Conservation (phyloP, 371 early-diverging fungal species). For the Syncephalis fuscata region DNA sequence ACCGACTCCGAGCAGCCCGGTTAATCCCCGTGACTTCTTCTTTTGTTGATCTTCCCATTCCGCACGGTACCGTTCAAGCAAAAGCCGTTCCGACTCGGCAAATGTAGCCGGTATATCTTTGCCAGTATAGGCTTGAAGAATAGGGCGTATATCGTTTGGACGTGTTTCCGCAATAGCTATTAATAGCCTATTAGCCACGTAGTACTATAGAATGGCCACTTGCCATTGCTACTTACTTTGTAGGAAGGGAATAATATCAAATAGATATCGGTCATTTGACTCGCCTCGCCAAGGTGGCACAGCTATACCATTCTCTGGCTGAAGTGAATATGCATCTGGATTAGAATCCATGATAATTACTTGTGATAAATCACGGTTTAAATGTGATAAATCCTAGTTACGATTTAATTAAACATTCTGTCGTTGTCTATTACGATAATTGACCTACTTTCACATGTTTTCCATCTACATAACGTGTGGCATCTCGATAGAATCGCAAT, state of each 20-base stretch:
- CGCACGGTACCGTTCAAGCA: conserved; percentile 34
- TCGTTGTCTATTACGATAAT: neutral
- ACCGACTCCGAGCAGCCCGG: conserved; percentile 21
- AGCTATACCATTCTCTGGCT: conserved; percentile 81
- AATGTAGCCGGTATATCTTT: conserved; percentile 52
- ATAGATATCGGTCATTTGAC: conserved; percentile 59
- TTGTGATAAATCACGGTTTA: conserved; percentile 86
- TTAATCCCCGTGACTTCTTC: conserved; percentile 19
- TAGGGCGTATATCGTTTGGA: conserved; percentile 56
- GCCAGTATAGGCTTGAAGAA: conserved; percentile 45
- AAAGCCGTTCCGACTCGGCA: conserved; percentile 44
- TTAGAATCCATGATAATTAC: conserved; percentile 86
- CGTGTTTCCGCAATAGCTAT: conserved; percentile 42
- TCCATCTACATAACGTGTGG: conserved; percentile 69
- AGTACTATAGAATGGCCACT: neutral
- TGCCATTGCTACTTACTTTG: conserved; percentile 33
- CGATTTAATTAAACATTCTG: too few species aligned
- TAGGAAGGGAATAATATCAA: conserved; percentile 77
- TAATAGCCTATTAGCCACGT: too few species aligned
- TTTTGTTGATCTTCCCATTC: conserved; percentile 60
- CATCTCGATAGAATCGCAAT: conserved; percentile 79
- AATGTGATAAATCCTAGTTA: conserved; percentile 58
- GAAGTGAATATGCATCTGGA: conserved; percentile 57
- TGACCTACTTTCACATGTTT: conserved; percentile 50
- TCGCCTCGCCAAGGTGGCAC: conserved; percentile 80